Percentiles rank a stretch among this genome's conserved stretches.
Conservation (phyloP, 495 filamentous ascomycete genomes). For the Neurospora terricola region DNA sequence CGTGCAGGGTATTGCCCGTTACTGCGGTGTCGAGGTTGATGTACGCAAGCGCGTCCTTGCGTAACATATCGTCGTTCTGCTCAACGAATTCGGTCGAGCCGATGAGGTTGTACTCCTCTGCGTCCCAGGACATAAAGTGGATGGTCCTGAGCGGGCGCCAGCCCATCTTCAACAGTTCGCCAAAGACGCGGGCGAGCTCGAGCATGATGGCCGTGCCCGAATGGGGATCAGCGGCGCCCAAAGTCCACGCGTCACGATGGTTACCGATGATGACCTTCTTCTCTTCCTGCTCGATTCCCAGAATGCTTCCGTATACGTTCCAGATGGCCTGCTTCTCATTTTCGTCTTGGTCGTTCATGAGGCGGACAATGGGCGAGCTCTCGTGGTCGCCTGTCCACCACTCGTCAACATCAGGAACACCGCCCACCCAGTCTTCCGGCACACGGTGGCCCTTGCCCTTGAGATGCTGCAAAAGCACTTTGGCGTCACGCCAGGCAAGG, state of each 20-base stretch:
- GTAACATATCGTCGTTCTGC: conserved; percentile 71
- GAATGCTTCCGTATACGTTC: conserved; percentile 77
- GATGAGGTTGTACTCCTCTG: conserved; percentile 83
- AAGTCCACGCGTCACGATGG: conserved; percentile 88
- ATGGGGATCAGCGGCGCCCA: conserved; percentile 76
- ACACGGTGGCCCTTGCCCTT: conserved; percentile 65
- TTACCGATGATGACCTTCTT: conserved; percentile 89
- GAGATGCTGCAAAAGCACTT: conserved; percentile 64
- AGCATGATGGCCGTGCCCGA: conserved; percentile 86
- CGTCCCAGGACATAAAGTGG: conserved; percentile 94
- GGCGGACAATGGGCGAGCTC: conserved; percentile 64
- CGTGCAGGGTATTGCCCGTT: conserved; percentile 60
- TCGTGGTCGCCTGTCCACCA: conserved; percentile 73
- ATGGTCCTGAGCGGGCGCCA: conserved; percentile 92
- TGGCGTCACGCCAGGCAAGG: conserved; percentile 78
- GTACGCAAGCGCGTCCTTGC: conserved; percentile 68
- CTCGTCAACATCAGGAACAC: conserved; percentile 56
- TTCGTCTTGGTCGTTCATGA: conserved; percentile 87
- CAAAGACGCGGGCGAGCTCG: conserved; percentile 76
- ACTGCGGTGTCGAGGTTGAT: conserved; percentile 89
- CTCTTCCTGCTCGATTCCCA: conserved; percentile 68
- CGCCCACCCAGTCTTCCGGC: conserved; percentile 66
- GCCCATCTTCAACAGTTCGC: conserved; percentile 58
- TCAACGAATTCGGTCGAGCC: conserved; percentile 95
- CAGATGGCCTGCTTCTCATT: conserved; percentile 73